Base-by-base conservation (phyloP, 768 basidiomycete species). In the Cystobasidium tubakii region DNA sequence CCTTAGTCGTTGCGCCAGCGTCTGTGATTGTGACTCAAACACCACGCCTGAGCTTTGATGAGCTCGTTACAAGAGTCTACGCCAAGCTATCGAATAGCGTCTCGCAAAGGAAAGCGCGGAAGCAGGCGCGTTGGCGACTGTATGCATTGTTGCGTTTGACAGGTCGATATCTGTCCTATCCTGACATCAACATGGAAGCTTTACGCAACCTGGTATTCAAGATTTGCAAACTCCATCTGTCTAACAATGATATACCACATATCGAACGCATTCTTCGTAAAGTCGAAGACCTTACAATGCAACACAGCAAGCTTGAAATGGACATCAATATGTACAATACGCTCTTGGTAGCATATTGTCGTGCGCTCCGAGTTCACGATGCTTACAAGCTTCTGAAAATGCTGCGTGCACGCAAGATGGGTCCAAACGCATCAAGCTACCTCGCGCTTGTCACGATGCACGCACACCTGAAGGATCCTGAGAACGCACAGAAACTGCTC, bases 381-480 rank as follows among this genome's bases (percentile, higher is more conserved):
- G 57, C 57, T 3, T 23, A 29, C 15, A 60, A 6, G 23, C 27
- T 60, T 15, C 15, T 60, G 6, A 25, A 25, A 29, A 60, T 4
- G 29, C 25, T 60, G 57, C 29, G 33, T 29, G 6, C 4, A 15
- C 21, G 6, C 17, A 34, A 34, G 17, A 10, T 34, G 4, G 15
- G 33, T 12, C 57, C 33, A 6, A 23, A 27, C 29, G 10, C 17
- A 23, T 6, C 10, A 6, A 29, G 29, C 27, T 60, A 60, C 29
- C 29, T 27, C 25, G 25, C 57, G 15, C 77, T 82, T 44, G 76
- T 82, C 33, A 69, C 77, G 21, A 73, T 80, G 6, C 78, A 78
- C 60, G 76, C 78, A 31, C 46, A 74, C 50, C 73, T 74, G 12
- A 55, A 76, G n/a, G 81, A 82, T 74, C 75, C 79, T 13, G 36